Percentiles rank a stretch among this genome's conserved stretches.
These are phyloP conservation scores for Pascua guehoae DNA, from an alignment of 1,284 basidiomycete species.

Conservation along the genomic window DNA sequence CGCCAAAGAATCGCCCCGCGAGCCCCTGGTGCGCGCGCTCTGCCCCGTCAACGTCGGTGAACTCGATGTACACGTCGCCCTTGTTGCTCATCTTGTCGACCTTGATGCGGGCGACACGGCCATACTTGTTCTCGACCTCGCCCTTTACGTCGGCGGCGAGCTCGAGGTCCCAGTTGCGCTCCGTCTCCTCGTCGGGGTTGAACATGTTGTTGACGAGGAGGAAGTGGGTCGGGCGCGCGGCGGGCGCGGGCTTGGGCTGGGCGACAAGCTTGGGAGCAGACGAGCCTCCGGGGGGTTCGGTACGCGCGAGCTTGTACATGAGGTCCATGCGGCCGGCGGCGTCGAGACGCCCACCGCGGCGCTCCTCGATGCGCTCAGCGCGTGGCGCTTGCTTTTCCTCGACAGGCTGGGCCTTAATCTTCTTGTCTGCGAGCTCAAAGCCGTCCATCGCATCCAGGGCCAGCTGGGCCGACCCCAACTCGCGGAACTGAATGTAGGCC, in stretches of 20 bases:
- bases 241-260: constrained; percentile 58
- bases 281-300: constrained; percentile 21
- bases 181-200: constrained; percentile 94
- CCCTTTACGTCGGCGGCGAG: constrained; percentile 92
- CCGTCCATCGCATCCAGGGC: constrained; percentile 98
- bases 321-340: constrained; percentile 92
- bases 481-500: constrained; percentile 95
- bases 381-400: constrained; percentile 62
- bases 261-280: constrained; percentile 28
- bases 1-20: constrained; percentile 93
- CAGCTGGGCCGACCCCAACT: constrained; percentile 86
- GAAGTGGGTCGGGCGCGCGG: constrained; percentile 67
- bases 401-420: constrained; percentile 80
- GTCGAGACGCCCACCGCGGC: constrained; percentile 72
- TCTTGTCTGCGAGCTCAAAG: constrained; percentile 91
- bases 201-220: constrained; percentile 95
- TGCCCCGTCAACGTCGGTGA: constrained; percentile 71
- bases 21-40: constrained; percentile 81
- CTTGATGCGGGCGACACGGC: constrained; percentile 78
- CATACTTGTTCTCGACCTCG: constrained; percentile 90
- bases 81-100: constrained; percentile 80
- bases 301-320: constrained; percentile 97
- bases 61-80: constrained; percentile 98
- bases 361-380: constrained; percentile 12
- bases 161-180: constrained; percentile 92